Conservation (phyloP, 306 rosid genomes). For the Cicer pinnatifidum region DNA sequence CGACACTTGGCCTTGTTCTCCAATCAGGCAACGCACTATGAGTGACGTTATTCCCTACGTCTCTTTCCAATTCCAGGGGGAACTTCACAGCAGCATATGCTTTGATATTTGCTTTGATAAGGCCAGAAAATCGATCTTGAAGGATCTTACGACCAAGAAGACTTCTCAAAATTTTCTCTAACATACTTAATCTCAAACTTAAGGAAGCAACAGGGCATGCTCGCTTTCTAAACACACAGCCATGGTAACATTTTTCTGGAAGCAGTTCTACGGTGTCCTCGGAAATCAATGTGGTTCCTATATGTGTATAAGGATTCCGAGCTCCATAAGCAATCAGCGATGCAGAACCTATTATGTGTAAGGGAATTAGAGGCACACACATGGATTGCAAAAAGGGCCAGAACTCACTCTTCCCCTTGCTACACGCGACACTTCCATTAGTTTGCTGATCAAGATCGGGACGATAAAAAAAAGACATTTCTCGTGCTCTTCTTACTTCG, state of each 20-base stretch:
- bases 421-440: constrained; percentile 51
- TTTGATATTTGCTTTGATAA: constrained; percentile 68
- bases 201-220: constrained; percentile 67
- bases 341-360: constrained; percentile 68
- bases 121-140: constrained; percentile 51
- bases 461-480: constrained; percentile 66
- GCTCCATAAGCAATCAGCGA: constrained; percentile 69
- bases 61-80: constrained; percentile 71
- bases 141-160: constrained; percentile 57
- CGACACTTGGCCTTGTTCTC: constrained; percentile 71
- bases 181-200: constrained; percentile 52
- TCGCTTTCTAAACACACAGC: constrained; percentile 45
- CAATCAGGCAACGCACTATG: constrained; percentile 55
- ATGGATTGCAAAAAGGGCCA: constrained; percentile 63
- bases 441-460: constrained; percentile 51
- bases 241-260: constrained; percentile 76
- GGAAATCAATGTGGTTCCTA: constrained; percentile 56
- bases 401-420: constrained; percentile 47
- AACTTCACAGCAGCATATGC: constrained; percentile 64
- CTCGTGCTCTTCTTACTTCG: constrained; percentile 74
- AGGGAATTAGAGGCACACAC: constrained; percentile 68
- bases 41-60: constrained; percentile 44
- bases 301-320: constrained; percentile 54
- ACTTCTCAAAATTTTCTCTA: constrained; percentile 66
- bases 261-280: constrained; percentile 72